Base-by-base conservation (phyloP, 2,329 filamentous ascomycete genomes). In the Colletotrichum truncatum region DNA sequence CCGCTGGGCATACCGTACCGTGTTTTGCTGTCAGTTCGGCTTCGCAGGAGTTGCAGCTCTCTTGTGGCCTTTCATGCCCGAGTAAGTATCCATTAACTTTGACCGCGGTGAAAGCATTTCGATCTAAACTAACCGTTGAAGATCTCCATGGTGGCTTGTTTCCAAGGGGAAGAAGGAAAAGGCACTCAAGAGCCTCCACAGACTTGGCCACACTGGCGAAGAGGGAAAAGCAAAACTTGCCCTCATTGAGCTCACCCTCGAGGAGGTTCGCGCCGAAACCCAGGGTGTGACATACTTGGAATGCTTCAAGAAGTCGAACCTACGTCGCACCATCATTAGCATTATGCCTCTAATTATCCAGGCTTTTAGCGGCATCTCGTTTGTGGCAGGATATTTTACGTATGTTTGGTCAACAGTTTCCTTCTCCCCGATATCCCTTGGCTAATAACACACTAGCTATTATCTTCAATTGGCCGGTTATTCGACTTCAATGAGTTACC, bases 391-490 rank as follows among this genome's bases (percentile, higher is more conserved):
- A 4, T 68, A 68, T 23, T 58, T 54, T 34, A 65, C 67, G 6
- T 82, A 82, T n/a, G n/a, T n/a, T n/a, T n/a, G n/a, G n/a, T n/a
- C n/a, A n/a, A n/a, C n/a, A n/a, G n/a, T n/a, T n/a, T n/a, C n/a
- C n/a, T n/a, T n/a, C n/a, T n/a, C n/a, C n/a, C n/a, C n/a, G n/a
- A n/a, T n/a, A n/a, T n/a, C n/a, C 18, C 30, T 68, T 7, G 66
- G 66, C 18, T 58, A 66, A 3, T 69, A 69, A 28, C 66, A 61
- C 28, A 69, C 68, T 3, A n/a, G n/a, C n/a, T 82, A 82, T 68
- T 82, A 81, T 66, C 70, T 77, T 30, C 76, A 82, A 62, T 70
- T 82, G 3, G 79, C 80, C 4, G 80, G 80, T 8, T 81, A 77
- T 66, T 73, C 72, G 36, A 76, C 74, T 0, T 54, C 66, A 2